Conservation (phyloP, 805 yeast genomes). For the Candida anglica region DNA sequence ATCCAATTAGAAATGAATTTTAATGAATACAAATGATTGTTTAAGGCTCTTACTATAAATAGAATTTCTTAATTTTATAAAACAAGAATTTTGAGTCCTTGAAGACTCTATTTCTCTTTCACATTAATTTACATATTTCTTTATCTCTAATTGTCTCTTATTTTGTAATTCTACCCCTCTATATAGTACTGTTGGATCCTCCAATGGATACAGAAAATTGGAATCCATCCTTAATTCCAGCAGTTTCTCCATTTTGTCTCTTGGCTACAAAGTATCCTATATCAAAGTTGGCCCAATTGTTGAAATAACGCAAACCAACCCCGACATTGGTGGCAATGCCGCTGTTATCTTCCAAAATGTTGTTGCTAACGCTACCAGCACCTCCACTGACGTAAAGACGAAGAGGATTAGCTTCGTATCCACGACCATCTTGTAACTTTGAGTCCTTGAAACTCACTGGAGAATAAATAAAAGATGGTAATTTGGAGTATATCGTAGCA, state of each 20-base stretch:
- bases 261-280: conserved; percentile 33
- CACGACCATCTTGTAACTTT: conserved; percentile 5
- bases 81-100: too few relatives aligned
- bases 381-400: conserved; percentile 58
- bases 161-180: neutral
- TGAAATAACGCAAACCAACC: conserved; percentile 34
- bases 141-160: neutral
- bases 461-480: conserved; percentile 44
- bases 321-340: conserved; percentile 26
- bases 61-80: too few relatives aligned
- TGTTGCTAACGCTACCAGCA: conserved; percentile 55
- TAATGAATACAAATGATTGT: too few relatives aligned
- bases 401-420: conserved; percentile 27
- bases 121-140: too few relatives aligned
- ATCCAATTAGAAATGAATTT: too few relatives aligned
- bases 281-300: conserved; percentile 38
- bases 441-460: conserved; percentile 10
- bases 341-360: conserved; percentile 19
- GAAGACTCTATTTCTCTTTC: too few relatives aligned
- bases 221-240: conserved; percentile 35
- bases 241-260: conserved; percentile 11
- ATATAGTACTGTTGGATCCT: conserved; percentile 22
- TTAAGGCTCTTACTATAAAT: too few relatives aligned
- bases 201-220: conserved; percentile 37
- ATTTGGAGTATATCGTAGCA: conserved; percentile 50